Evolutionary conservation across 2,329 filamentous ascomycete genomes (phyloP), one percentile per base, ranked within the genome.

Genomic region (Tricladium varicosporioides): DNA sequence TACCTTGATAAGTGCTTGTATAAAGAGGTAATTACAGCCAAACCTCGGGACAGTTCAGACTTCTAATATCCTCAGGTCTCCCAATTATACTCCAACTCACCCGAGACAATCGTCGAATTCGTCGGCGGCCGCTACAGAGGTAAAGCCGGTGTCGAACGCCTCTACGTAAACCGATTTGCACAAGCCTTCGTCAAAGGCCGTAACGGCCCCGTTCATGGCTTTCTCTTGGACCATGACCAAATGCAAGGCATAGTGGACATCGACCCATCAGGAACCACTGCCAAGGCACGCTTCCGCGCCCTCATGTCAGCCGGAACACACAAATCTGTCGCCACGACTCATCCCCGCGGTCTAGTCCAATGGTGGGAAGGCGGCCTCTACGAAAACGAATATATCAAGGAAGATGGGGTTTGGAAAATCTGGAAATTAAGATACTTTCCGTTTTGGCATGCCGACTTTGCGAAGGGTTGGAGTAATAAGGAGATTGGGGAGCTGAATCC

Each of bases 361-460:
- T 83, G 80, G 80, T 83, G 79, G 77, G 80, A 83, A 67, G 80
- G 80, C 45, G 80, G 80, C 2, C 68, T 83, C 36, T 83, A 83
- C 68, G 80, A 83, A 69, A 83, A 83, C 64, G 80, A 83, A 66
- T 83, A 82, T 67, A 76, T 82, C 70, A 81, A 81, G 68, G 79
- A 82, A 63, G 68, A 77, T 58, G 79, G 78, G 4, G 70, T 75
- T 5, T 83, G 80, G 80, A 80, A 80, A 69, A 74, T 82, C 19
- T 78, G 79, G 67, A 72, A 77, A 33, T 75, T 81, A 59, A 75
- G 78, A 44, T 82, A 82, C 67, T 82, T 82, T 63, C 79, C 80
- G 1, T 82, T 83, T 69, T 83, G 80, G 80, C 80, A 83, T 67
- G 76, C 74, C 60, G 75, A 78, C 27, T 77, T 79, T 56, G 78